Base-by-base conservation (phyloP, 345 rosid genomes). In the Luvunga scandens region DNA sequence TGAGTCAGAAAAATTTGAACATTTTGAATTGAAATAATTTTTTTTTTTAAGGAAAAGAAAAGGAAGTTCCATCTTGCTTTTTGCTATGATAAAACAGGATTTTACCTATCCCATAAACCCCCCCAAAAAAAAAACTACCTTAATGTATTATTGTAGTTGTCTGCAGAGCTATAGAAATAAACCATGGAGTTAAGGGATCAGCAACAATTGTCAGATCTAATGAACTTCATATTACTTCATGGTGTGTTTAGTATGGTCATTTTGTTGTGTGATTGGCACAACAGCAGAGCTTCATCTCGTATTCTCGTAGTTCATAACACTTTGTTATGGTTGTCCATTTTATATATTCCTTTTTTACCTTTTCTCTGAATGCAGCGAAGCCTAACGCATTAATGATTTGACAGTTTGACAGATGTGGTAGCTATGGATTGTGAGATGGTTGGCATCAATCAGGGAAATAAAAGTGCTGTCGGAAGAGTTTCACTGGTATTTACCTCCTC, bases 401-500 rank as follows among this genome's bases (percentile, higher is more conserved):
- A 73, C 94, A 96, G 98, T 87, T 34, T 91, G 87, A 91, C 98
- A 77, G 94, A 89, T 85, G 95, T 73, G 71, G 82, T 96, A 69
- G 99, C 94, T 61, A 92, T 96, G 94, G 98, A 96, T 74, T 96
- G 99, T 30, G 99, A 96, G 87, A 94, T 96, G 99, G 99, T 96
- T 83, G 99, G 99, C 71, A 89, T 94, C 16, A 85, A 92, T 77
- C 94, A 86, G 81, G 97, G 94, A 86, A 96, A 89, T 77, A 92
- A 86, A 84, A 94, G 98, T 39, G 99, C 99, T 65, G 97, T 96
- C 64, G 99, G 98, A 87, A 87, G 99, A 75, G 91, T 94, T 76
- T 84, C 97, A 28, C 77, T 94, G 98, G 99, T 96, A 91, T 65
- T 19, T 39, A 6, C 68, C 38, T 39, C 9, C 82, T 83, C 42